These are phyloP conservation scores for Ascochyta lentis DNA, from an alignment of 2,329 filamentous ascomycete species.

Conservation along the genomic window DNA sequence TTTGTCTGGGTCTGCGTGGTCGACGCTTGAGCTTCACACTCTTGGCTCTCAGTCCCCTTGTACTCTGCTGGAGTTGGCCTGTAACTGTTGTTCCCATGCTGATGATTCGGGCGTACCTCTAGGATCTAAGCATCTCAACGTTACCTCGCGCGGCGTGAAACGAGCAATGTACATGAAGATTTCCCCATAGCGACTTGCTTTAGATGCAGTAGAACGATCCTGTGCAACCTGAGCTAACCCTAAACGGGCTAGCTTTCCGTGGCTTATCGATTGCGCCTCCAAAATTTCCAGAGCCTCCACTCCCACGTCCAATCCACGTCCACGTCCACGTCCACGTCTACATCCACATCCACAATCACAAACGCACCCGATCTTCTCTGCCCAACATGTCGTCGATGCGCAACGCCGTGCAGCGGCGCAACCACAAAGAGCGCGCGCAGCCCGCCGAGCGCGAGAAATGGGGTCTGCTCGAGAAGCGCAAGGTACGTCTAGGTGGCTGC, in stretches of 20 bases:
- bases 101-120: no score
- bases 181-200: no score
- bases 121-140: no score
- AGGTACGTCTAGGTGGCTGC: conserved; percentile 48
- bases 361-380: not conserved
- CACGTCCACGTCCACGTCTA: not conserved
- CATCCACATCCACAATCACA: not conserved
- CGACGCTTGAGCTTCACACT: no score
- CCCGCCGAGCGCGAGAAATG: conserved; percentile 82
- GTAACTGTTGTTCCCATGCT: no score
- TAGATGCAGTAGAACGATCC: no score
- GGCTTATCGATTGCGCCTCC: conserved; percentile 6
- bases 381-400: conserved; percentile 43
- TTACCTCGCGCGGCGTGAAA: no score
- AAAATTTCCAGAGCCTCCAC: conserved; percentile 6
- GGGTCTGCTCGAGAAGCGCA: conserved; percentile 95
- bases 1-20: no score
- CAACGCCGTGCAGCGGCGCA: conserved; percentile 69
- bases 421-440: conserved; percentile 90
- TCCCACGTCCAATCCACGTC: not conserved
- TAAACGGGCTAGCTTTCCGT: not conserved
- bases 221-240: no score
- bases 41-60: no score
- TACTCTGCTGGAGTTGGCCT: no score
- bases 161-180: no score